Conservation (phyloP, 192 early-diverging fungal species). For the Coemansia sp. region DNA sequence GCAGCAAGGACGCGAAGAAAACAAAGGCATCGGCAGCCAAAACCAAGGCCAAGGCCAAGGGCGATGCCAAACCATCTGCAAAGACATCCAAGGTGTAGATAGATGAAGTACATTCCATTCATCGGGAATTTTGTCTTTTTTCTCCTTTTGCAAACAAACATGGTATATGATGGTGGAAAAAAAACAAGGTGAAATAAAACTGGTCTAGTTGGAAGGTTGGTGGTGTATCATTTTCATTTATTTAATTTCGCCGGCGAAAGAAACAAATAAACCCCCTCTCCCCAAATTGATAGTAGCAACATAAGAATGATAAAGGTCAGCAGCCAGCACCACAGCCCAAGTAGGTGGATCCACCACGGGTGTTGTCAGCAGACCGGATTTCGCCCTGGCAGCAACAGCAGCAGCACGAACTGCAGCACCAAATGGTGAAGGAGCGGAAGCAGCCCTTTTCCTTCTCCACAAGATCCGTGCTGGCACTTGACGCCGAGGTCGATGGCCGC, state of each 20-base stretch:
- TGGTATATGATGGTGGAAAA: too few relatives aligned
- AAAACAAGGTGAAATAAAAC: too few relatives aligned
- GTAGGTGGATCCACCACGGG: constrained; percentile 24
- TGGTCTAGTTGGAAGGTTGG: too few relatives aligned
- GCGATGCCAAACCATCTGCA: not conserved
- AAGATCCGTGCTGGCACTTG: constrained; percentile 20
- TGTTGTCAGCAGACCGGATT: constrained; percentile 12
- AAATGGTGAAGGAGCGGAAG: constrained; percentile 30
- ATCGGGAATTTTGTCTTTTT: too few relatives aligned
- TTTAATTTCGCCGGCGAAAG: constrained; percentile 1
- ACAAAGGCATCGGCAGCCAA: not conserved
- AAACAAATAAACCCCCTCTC: not conserved
- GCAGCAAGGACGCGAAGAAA: not conserved
- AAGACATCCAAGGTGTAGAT: not conserved
- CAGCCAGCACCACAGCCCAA: constrained; percentile 1
- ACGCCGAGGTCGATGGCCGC: constrained; percentile 12
- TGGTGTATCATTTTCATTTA: not conserved
- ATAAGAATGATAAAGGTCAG: not conserved
- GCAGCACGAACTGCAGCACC: constrained; percentile 28
- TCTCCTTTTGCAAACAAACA: too few relatives aligned
- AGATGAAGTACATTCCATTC: too few relatives aligned
- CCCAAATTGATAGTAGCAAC: not conserved
- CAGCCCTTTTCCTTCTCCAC: constrained; percentile 28
- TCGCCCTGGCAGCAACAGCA: constrained; percentile 35
- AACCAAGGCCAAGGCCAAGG: not conserved